A percentile compares a stretch with the other conserved stretches of the same genome.
Conservation (phyloP, 495 filamentous ascomycete genomes). For the Penicillium pulvis region DNA sequence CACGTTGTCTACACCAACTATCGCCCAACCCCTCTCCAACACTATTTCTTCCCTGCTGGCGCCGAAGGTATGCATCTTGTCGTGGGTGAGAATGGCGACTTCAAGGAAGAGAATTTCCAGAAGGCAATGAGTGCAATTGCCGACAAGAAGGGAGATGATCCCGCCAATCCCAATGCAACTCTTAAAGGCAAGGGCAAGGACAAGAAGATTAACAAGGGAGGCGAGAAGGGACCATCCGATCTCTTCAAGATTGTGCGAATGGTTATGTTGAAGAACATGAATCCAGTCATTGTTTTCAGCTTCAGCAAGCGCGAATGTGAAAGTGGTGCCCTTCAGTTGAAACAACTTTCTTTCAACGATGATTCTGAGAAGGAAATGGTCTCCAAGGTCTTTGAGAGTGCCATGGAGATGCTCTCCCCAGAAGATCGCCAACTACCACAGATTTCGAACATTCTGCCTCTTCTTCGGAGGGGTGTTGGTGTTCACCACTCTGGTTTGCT, state of each 20-base stretch:
- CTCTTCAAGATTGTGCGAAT: slow-evolving; percentile 97
- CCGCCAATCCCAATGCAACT: slow-evolving; percentile 74
- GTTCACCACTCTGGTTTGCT: slow-evolving; percentile 96
- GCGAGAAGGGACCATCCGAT: slow-evolving; percentile 71
- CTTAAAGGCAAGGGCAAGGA: slow-evolving; percentile 85
- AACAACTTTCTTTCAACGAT: slow-evolving; percentile 89
- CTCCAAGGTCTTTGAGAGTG: slow-evolving; percentile 86
- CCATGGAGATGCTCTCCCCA: slow-evolving; percentile 84
- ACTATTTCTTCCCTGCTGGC: slow-evolving; percentile 95
- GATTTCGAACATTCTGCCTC: slow-evolving; percentile 86
- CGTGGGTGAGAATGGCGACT: slow-evolving; percentile 93
- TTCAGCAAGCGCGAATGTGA: slow-evolving; percentile 98
- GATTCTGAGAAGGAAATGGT: slow-evolving; percentile 97
- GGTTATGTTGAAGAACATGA: slow-evolving; percentile 95
- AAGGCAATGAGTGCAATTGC: slow-evolving; percentile 88
- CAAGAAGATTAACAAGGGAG: slow-evolving; percentile 87
- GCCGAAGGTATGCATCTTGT: slow-evolving; percentile 92
- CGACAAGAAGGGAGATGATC: slow-evolving; percentile 84
- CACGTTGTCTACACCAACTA: slow-evolving; percentile 99
- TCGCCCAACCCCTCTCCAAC: slow-evolving; percentile 91
- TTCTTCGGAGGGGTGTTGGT: slow-evolving; percentile 89
- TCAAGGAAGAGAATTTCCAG: slow-evolving; percentile 96
- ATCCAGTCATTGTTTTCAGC: slow-evolving; percentile 98
- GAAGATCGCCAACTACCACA: slow-evolving; percentile 87
- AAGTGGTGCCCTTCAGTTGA: slow-evolving; percentile 79